Base-by-base conservation (phyloP, 148 eudicot species). In the Vaccinium darrowii region DNA sequence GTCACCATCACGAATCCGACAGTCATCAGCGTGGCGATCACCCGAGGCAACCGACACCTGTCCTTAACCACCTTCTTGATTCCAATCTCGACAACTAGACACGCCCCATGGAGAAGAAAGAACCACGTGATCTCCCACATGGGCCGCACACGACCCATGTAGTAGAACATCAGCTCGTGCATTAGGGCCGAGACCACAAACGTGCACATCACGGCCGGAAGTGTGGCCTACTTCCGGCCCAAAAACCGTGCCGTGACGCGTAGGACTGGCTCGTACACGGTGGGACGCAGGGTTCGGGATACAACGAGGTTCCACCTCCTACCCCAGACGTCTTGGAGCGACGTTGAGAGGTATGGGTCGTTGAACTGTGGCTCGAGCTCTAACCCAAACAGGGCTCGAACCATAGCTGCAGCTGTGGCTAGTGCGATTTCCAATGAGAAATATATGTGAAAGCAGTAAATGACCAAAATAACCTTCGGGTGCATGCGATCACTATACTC, bases 241-340 rank as follows among this genome's bases (percentile, higher is more conserved):
- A 89, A 5, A 49, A 86, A 0, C 12, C 77, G 67, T 7, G 84
- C 7, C 14, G 69, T 76, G 21, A 83, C 2, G 4, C 3, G 2
- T 4, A 52, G 82, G 16, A 69, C 62, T 8, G 96, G 96, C 0
- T 81, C 63, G 83, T 89, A 92, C 16, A 92, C 89, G 3, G 94
- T 86, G 0, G 90, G 88, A 12, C 90, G 89, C 3, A 93, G 88
- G 51, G 87, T 86, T 47, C 89, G 71, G 25, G 89, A 73, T 7
- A 90, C 94, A 87, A 88, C 89, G 5, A 93, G 79, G 78, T 92
- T 93, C 94, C 95, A 92, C 78, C 95, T 89, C 57, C 81, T 79
- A 0, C 95, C 94, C 94, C 95, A 93, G 16, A 91, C 91, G 82
- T 92, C 92, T 65, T 90, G 94, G 1, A 93, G 83, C 0, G 95